These are phyloP conservation scores for Zasmidium angulare DNA, from an alignment of 2,329 filamentous ascomycete genomes.

Conservation along the genomic window DNA sequence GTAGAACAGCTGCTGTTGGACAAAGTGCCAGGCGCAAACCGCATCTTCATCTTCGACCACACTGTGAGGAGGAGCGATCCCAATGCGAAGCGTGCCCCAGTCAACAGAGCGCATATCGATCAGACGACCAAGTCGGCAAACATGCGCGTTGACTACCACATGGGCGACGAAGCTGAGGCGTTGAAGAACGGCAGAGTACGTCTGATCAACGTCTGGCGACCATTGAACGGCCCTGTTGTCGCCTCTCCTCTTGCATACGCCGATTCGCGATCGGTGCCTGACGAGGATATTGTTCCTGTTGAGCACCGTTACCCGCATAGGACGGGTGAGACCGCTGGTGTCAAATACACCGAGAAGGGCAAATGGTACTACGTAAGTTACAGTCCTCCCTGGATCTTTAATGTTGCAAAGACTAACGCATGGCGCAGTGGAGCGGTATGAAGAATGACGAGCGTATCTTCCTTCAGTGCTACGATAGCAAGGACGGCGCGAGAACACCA, in stretches of 20 bases:
- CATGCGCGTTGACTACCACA: constrained; percentile 67
- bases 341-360: constrained; percentile 62
- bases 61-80: constrained; percentile 71
- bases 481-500: constrained; percentile 49
- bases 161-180: constrained; percentile 64
- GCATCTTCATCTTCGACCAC: constrained; percentile 80
- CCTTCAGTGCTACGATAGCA: constrained; percentile 50
- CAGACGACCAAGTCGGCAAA: constrained; percentile 69
- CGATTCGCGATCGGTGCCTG: constrained; percentile 53
- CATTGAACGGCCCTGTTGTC: constrained; percentile 58
- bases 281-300: constrained; percentile 67
- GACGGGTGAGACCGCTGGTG: constrained; percentile 71
- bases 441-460: constrained; percentile 57
- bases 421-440: constrained; percentile 66
- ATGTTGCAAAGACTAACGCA: neutral
- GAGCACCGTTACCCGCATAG: constrained; percentile 73
- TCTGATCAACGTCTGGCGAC: constrained; percentile 86
- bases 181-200: constrained; percentile 70
- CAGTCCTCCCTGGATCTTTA: neutral
- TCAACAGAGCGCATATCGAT: constrained; percentile 76
- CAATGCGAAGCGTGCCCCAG: constrained; percentile 64
- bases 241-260: constrained; percentile 59
- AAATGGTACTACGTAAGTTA: constrained; percentile 65
- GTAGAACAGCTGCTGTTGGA: constrained; percentile 70
- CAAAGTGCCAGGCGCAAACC: constrained; percentile 64